Evolutionary conservation across 345 rosid genomes (phyloP), one percentile per base, ranked within the genome.

Genomic region (Microcos paniculata): DNA sequence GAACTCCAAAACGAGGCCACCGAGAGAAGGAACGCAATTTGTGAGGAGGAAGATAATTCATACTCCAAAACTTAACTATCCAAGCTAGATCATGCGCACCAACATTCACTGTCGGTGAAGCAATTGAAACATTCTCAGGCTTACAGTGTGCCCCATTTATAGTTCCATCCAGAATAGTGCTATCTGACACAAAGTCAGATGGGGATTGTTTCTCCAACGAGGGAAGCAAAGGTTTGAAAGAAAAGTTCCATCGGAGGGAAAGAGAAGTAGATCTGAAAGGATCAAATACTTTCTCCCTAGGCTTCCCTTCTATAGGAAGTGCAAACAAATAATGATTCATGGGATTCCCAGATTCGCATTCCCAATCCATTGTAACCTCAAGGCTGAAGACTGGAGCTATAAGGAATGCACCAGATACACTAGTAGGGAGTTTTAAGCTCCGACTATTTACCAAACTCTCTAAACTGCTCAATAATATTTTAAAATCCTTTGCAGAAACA

Each of bases 51-150:
- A 83, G 75, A 84, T 93, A 90, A 80, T 93, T 92, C 90, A 96
- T 68, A 71, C 73, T 85, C 94, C 97, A 92, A 78, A 96, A 93
- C 88, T 87, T 93, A 48, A 77, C 61, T 65, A 93, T 67, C 99
- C 99, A 96, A 21, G 98, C 97, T 70, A 96, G 78, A 87, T 96
- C 99, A 92, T 93, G 97, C 76, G 99, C 94, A 81, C 99, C 98
- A 62, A 94, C 67, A 81, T 86, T 93, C 80, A 93, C 57, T 61
- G 85, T 88, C 55, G 97, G 97, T 63, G 88, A 84, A 57, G 65
- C 81, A 74, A 68, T 40, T 31, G 82, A 79, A 23, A 57, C 58
- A 74, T 81, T 86, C 78, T 87, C 96, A 62, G 83, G 71, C 76
- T 84, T 84, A 79, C 24, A 61, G 51, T 80, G 84, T 72, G 86